Evolutionary conservation across 2,329 filamentous ascomycete species (phyloP).

Genomic region (Trichoderma pleuroti): DNA sequence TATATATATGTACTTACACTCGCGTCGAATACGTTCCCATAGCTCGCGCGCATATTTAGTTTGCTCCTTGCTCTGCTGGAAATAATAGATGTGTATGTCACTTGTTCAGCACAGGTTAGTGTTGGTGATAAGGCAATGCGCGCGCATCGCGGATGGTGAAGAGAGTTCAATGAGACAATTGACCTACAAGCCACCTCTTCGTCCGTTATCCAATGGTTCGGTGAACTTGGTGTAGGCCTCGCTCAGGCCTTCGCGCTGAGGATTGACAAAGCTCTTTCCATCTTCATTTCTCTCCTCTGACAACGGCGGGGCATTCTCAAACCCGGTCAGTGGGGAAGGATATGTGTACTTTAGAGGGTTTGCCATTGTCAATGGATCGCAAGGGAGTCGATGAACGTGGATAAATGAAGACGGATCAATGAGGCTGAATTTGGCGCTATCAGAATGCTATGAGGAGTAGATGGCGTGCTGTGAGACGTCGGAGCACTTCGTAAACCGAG

Average conservation of each 20-base stretch:
- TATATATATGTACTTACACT: constrained; percentile 60
- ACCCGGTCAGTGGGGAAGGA: constrained; percentile 44
- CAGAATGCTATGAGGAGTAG: not conserved
- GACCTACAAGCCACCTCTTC: constrained; percentile 68
- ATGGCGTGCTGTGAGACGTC: not conserved
- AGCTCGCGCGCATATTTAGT: constrained; percentile 65
- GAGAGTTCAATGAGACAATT: not conserved
- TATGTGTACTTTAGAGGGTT: constrained; percentile 15
- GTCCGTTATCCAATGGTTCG: constrained; percentile 62
- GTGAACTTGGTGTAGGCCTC: constrained; percentile 67
- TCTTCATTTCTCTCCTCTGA: constrained; percentile 61
- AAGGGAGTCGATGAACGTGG: not conserved
- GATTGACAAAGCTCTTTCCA: constrained; percentile 74
- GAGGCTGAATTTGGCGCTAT: not conserved
- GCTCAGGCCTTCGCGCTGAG: constrained; percentile 57
- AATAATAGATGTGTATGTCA: constrained; percentile 84
- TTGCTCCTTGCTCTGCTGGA: constrained; percentile 61
- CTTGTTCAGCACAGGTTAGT: constrained; percentile 32
- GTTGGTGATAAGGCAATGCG: not conserved
- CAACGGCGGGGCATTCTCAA: constrained; percentile 53
- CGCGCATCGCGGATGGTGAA: not conserved
- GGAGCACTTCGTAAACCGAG: constrained; percentile 4
- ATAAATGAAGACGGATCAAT: not conserved
- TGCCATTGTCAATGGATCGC: not conserved
- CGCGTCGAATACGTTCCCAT: constrained; percentile 72